These are phyloP conservation scores for Boletus sp. DNA, from an alignment of 1,284 basidiomycete species.

Conservation along the genomic window DNA sequence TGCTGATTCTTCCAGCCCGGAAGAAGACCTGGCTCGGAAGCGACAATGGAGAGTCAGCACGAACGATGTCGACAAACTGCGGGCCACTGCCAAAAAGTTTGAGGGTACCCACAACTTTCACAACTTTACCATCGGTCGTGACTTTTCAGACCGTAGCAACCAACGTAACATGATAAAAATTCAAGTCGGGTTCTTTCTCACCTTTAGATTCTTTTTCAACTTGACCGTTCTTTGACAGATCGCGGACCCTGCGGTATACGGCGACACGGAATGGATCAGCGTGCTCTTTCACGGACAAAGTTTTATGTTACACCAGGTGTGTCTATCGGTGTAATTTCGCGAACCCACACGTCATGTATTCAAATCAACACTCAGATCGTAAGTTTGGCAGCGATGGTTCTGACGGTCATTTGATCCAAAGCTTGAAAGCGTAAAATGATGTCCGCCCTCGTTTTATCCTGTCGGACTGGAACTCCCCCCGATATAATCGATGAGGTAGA, in stretches of 20 bases:
- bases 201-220: not conserved
- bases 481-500: slow-evolving; percentile 68
- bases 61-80: slow-evolving; percentile 54
- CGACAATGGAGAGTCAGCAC: slow-evolving; percentile 61
- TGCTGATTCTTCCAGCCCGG: slow-evolving; percentile 37
- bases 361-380: slow-evolving; percentile 20
- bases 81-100: slow-evolving; percentile 59
- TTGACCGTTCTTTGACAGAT: slow-evolving; percentile 45
- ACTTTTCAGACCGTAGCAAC: slow-evolving; percentile 78
- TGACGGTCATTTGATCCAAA: slow-evolving; percentile 2
- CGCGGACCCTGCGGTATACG: slow-evolving; percentile 76
- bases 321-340: slow-evolving; percentile 20
- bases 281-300: slow-evolving; percentile 95
- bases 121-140: slow-evolving; percentile 92
- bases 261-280: slow-evolving; percentile 93
- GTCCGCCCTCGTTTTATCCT: slow-evolving; percentile 75
- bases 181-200: slow-evolving; percentile 49
- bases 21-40: slow-evolving; percentile 60
- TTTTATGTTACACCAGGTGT: slow-evolving; percentile 96
- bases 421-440: slow-evolving; percentile 91
- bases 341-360: slow-evolving; percentile 8
- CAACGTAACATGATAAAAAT: slow-evolving; percentile 84
- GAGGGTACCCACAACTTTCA: slow-evolving; percentile 93
- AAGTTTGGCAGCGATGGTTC: slow-evolving; percentile 8
- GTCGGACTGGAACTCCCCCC: slow-evolving; percentile 71